Base-by-base conservation (phyloP, 2,329 filamentous ascomycete species). In the Fusarium pilosicola region DNA sequence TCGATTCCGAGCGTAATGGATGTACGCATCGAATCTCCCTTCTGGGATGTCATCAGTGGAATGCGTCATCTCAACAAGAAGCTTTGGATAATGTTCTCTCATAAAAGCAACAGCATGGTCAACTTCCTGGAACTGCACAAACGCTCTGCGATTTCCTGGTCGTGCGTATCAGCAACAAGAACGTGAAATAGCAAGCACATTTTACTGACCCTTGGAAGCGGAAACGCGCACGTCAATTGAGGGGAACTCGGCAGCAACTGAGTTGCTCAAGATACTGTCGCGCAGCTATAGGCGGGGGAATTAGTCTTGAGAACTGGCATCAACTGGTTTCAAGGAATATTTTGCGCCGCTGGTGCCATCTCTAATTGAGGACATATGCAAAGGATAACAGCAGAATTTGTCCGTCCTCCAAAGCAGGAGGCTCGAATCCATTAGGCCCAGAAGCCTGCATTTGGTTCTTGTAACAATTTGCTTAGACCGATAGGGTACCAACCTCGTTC, bases 401-500 rank as follows among this genome's bases (percentile, higher is more conserved):
- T 30, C 34, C 34, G 58, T 45, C 41, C 46, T 49, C 57, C 46
- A 64, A 59, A 56, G 61, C 61, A 66, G 54, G 24, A 58, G 56
- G 52, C 69, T 70, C 60, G 55, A 56, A 58, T 62, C 60, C 58
- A 59, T 54, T 48, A 57, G 54, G 56, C 65, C 69, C 49, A 68
- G 36, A 60, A 60, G 52, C 49, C 24, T 49, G 52, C 58, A 32
- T 52, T 67, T 56, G 42, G 28, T 42, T 56, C 49, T 42, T 65
- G 51, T 42, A 56, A 63, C 56, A 54, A 64, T 62, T 68, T 56
- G 60, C 62, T 75, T 62, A 69, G 62, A 73, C 60, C 68, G 52
- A 62, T 39, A 77, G 77, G 76, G 71, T 74, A 80, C 86, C 81
- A 84, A 89, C 87, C 81, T 88, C 86, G 78, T 84, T 83, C 79